A percentile compares a stretch with the other conserved stretches of the same genome.
Conservation (phyloP, 2,329 filamentous ascomycete species). For the Calonectria multiphialidica region DNA sequence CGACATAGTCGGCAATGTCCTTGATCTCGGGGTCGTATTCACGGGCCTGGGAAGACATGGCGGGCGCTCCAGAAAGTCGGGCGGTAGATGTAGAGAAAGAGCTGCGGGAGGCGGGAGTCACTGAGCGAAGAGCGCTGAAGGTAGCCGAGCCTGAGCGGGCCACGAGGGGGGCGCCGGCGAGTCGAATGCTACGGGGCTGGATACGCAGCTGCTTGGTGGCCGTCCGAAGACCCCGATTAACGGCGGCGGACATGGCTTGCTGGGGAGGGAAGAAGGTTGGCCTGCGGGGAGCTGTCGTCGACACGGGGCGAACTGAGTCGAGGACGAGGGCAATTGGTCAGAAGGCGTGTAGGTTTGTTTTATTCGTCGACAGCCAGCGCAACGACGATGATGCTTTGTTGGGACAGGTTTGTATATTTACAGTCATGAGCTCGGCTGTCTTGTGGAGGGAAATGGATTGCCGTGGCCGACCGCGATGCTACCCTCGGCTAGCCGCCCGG, state of each 20-base stretch:
- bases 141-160: constrained; percentile 49
- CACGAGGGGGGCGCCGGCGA: constrained; percentile 50
- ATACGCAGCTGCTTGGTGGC: constrained; percentile 67
- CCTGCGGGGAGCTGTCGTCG: neutral
- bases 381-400: neutral
- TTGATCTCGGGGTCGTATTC: constrained; percentile 92
- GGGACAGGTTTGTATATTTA: constrained; percentile 35
- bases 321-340: neutral
- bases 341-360: neutral
- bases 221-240: constrained; percentile 66
- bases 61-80: constrained; percentile 61
- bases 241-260: constrained; percentile 64
- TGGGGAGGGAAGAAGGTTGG: constrained; percentile 7
- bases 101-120: constrained; percentile 51
- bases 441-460: constrained; percentile 26
- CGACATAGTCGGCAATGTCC: constrained; percentile 95
- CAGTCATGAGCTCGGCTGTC: constrained; percentile 40
- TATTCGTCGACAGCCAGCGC: neutral
- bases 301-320: constrained; percentile 4
- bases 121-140: constrained; percentile 47
- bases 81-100: constrained; percentile 64
- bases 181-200: constrained; percentile 53
- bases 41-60: constrained; percentile 63
- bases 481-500: constrained; percentile 44
- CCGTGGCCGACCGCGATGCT: constrained; percentile 42